phyloP scores from a whole-genome alignment of 1,284 basidiomycete genomes.

The Apiotrichum domesticum region DNA sequence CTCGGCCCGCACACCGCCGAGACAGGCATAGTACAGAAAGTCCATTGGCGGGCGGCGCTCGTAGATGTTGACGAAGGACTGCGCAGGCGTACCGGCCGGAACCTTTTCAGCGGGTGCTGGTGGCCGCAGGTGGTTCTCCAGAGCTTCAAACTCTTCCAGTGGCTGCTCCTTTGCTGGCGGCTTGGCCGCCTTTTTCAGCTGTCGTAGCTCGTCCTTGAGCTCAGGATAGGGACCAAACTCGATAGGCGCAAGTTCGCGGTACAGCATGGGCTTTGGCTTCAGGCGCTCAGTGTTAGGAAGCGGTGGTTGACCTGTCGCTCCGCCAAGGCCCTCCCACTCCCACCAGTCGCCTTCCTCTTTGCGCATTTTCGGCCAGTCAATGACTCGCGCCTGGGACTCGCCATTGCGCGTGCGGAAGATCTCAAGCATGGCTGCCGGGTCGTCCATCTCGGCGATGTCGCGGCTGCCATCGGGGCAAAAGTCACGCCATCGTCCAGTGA shows the following conservation, averaged over 20 bases:
- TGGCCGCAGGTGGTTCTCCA: conserved; percentile 30
- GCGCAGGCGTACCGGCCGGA: conserved; percentile 2
- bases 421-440: conserved; percentile 29
- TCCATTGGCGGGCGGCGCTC: conserved; percentile 20
- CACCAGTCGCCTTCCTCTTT: conserved; percentile 31
- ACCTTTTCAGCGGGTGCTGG: not conserved
- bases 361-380: conserved; percentile 37
- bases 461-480: conserved; percentile 38
- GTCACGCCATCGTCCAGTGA: conserved; percentile 43
- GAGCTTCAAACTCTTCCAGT: conserved; percentile 21
- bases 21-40: conserved; percentile 26
- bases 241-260: conserved; percentile 17
- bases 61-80: conserved; percentile 31
- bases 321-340: conserved; percentile 34
- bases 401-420: conserved; percentile 5
- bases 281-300: conserved; percentile 13
- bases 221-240: conserved; percentile 36
- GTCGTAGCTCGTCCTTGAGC: conserved; percentile 24
- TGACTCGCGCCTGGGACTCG: conserved; percentile 10
- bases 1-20: conserved; percentile 35
- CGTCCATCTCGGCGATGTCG: conserved; percentile 44
- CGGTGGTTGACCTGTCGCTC: conserved; percentile 30
- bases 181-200: not conserved
- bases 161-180: not conserved
- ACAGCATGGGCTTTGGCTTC: conserved; percentile 20